Evolutionary conservation across 768 basidiomycete genomes (phyloP).

Genomic region (Phanerochaete carnosa): DNA sequence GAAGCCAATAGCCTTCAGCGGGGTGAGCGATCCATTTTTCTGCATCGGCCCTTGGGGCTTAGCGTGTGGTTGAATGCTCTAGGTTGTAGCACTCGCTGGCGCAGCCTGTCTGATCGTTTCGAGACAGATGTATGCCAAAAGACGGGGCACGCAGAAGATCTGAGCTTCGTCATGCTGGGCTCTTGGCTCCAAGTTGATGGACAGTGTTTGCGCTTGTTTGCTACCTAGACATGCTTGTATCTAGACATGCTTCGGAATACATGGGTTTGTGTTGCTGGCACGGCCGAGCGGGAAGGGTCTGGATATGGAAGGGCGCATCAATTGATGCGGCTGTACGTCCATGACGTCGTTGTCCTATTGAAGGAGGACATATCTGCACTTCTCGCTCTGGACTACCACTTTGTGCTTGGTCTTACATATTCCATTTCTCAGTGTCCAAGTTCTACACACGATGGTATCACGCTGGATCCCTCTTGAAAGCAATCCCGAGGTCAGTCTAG

Average conservation of each 20-base stretch:
- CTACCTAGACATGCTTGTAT: no score
- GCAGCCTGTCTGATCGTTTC: background rate
- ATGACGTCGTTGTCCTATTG: background rate
- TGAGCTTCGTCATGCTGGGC: background rate
- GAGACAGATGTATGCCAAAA: background rate
- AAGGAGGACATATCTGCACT: background rate
- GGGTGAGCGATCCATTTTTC: background rate
- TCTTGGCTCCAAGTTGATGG: no score
- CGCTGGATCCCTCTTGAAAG: constrained; percentile 80
- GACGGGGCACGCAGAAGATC: background rate
- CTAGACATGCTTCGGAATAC: no score
- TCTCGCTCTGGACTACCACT: background rate
- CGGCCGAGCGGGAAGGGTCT: background rate
- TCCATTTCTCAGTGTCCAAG: background rate
- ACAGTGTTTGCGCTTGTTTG: no score
- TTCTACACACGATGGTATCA: constrained; percentile 5
- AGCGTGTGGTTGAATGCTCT: background rate
- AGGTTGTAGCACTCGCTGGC: constrained; percentile 2
- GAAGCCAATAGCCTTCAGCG: constrained; percentile 22
- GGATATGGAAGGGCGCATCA: background rate
- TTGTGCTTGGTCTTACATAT: background rate
- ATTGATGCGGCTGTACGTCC: background rate
- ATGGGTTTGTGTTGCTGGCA: no score
- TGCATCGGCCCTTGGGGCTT: background rate
- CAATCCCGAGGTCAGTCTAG: constrained; percentile 50